Evolutionary conservation across 768 basidiomycete genomes (phyloP), one percentile per base, ranked within the genome.

Genomic region (Panellus pusillus): DNA sequence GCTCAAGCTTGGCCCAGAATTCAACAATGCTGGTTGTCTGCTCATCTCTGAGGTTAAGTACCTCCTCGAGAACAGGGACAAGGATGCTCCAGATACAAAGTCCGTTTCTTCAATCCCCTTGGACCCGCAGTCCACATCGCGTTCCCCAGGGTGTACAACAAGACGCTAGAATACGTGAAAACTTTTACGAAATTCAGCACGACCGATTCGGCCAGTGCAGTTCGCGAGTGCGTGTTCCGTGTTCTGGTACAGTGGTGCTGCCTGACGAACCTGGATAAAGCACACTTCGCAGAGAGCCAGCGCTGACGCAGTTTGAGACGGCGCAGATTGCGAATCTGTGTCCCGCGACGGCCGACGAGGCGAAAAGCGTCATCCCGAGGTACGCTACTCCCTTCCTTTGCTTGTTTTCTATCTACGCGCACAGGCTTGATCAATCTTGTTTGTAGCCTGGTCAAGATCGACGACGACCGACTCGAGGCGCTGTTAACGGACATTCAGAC

Each of bases 11-110:
- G 91, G 91, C 15, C 11, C 32, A 56, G 93, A 92, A 66, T 95
- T 95, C 74, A 91, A 91, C 74, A 91, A 93, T 59, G 89, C 89
- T 6, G 92, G 90, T 77, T 93, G 90, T 69, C 69, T 96, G 65
- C 79, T 93, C 63, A 93, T 95, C 55, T 93, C 91, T 1, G 93
- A 96, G 66, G 93, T 95, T 67, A 92, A 92, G 66, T 90, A 93
- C 67, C 74, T 96, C 44, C 75, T 96, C 27, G 91, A 93, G 70
- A 89, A 90, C 74, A 76, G 90, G 61, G 86, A 91, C 71, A 89
- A 92, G 70, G 88, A 90, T 63, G 88, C 89, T 2, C 91, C 91
- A 8, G 91, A 92, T 64, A 93, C 91, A 52, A 82, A 85, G 93
- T 93, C 65, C 55, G 86, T 74, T 15, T 12, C 29, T 7, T 24